Conservation (phyloP, 2,329 filamentous ascomycete genomes). For the Periconia sp. region DNA sequence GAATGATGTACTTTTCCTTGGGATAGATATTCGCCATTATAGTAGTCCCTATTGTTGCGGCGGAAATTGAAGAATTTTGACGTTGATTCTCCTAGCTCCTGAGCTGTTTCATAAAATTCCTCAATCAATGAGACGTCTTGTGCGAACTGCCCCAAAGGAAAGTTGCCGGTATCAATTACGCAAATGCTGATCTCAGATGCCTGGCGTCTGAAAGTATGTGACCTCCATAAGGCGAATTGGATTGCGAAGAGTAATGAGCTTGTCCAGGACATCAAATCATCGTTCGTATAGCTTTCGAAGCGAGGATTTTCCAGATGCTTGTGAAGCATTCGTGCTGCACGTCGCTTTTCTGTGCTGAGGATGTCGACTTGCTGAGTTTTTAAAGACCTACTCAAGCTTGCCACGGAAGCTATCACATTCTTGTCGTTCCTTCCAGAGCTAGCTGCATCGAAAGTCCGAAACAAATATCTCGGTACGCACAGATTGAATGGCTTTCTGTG, state of each 20-base stretch:
- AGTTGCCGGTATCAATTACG: slow-evolving; percentile 2
- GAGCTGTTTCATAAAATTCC: neutral
- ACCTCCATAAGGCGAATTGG: slow-evolving; percentile 7
- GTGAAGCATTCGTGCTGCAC: neutral
- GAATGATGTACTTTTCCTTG: slow-evolving; percentile 7
- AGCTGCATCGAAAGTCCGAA: slow-evolving; percentile 14
- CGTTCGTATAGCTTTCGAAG: neutral
- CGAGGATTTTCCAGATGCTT: slow-evolving; percentile 1
- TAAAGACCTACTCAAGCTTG: slow-evolving; percentile 1
- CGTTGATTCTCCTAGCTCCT: neutral
- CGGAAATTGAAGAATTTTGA: slow-evolving; percentile 7
- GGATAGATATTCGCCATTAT: slow-evolving; percentile 12
- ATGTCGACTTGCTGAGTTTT: neutral
- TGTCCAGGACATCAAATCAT: slow-evolving; percentile 7
- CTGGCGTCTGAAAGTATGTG: neutral
- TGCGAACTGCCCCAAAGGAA: slow-evolving; percentile 4
- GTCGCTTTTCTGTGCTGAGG: neutral
- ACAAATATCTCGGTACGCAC: slow-evolving; percentile 15
- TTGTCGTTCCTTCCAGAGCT: slow-evolving; percentile 16
- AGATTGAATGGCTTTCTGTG: neutral
- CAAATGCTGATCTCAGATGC: slow-evolving; percentile 7
- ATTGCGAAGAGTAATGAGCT: slow-evolving; percentile 9
- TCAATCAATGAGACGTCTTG: neutral
- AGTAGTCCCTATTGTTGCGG: slow-evolving; percentile 2
- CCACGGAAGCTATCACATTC: slow-evolving; percentile 14